A percentile compares a stretch with the other conserved stretches of the same genome.
These are phyloP conservation scores for Hymenoscyphus linearis DNA, from an alignment of 2,329 filamentous ascomycete genomes.

Conservation along the genomic window DNA sequence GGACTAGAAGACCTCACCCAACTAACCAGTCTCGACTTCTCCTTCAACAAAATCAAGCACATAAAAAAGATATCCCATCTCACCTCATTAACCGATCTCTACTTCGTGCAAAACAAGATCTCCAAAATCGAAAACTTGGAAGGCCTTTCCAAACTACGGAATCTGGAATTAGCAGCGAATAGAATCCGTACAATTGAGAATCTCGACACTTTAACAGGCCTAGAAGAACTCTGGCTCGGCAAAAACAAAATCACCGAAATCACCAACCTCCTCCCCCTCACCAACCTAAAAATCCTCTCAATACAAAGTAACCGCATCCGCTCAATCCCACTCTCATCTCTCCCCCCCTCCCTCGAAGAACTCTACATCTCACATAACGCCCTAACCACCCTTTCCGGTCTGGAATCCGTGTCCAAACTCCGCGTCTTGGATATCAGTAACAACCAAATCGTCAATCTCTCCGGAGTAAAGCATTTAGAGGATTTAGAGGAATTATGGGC, in stretches of 20 bases:
- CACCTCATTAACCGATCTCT: slow-evolving; percentile 73
- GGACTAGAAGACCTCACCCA: slow-evolving; percentile 73
- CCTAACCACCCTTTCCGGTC: slow-evolving; percentile 69
- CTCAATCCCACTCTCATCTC: no score
- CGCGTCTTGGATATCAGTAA: slow-evolving; percentile 83
- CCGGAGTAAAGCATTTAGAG: slow-evolving; percentile 61
- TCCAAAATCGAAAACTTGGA: slow-evolving; percentile 79
- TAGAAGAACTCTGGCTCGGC: slow-evolving; percentile 90
- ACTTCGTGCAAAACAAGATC: slow-evolving; percentile 94
- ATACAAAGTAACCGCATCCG: slow-evolving; percentile 93
- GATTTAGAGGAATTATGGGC: slow-evolving; percentile 91
- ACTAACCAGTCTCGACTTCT: slow-evolving; percentile 78
- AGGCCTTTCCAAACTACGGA: slow-evolving; percentile 66
- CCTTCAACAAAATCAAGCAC: slow-evolving; percentile 99
- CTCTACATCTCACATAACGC: slow-evolving; percentile 94
- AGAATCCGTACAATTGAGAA: slow-evolving; percentile 85
- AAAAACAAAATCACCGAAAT: slow-evolving; percentile 95
- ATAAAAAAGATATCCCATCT: slow-evolving; percentile 85
- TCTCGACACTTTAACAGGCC: slow-evolving; percentile 65
- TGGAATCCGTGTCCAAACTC: slow-evolving; percentile 59
- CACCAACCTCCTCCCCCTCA: slow-evolving; percentile 66
- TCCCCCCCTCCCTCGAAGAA: slow-evolving; percentile 79
- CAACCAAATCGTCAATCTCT: slow-evolving; percentile 73
- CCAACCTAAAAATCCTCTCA: slow-evolving; percentile 79
- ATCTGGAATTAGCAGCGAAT: slow-evolving; percentile 89